These are phyloP conservation scores for Takakia lepidozioides DNA, from an alignment of 225 moss, liverwort and hornwort genomes.

Conservation along the genomic window DNA sequence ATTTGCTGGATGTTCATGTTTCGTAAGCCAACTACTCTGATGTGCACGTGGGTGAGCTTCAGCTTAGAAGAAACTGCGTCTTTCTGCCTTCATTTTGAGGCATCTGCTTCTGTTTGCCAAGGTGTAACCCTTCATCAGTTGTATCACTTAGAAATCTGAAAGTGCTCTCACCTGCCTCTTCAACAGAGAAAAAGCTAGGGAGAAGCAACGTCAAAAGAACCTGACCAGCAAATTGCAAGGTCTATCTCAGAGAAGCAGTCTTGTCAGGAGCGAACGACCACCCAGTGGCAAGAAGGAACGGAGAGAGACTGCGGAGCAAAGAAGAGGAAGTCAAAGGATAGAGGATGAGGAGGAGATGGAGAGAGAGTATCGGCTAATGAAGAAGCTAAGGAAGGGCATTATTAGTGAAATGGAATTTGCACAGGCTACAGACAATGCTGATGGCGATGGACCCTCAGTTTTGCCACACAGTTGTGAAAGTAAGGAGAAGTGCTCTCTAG, in stretches of 20 bases:
- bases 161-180: no score
- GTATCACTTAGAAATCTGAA: no score
- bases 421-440: slow-evolving; percentile 28
- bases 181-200: slow-evolving; percentile 77
- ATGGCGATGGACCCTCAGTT: no score
- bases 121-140: no score
- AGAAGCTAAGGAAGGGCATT: slow-evolving; percentile 82
- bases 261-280: slow-evolving; percentile 5
- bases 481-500: no score
- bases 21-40: no score
- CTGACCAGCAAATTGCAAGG: slow-evolving; percentile 33
- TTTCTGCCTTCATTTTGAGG: no score
- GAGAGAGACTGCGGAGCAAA: slow-evolving; percentile 68
- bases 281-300: slow-evolving; percentile 51
- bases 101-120: no score
- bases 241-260: slow-evolving; percentile 12
- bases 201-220: slow-evolving; percentile 88
- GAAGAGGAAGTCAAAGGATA: slow-evolving; percentile 50
- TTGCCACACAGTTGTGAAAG: no score
- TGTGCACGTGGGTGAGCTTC: no score
- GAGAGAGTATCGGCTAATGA: slow-evolving; percentile 72
- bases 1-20: no score
- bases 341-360: slow-evolving; percentile 89
- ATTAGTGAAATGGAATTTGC: slow-evolving; percentile 62
- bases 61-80: no score